Evolutionary conservation across 2,329 filamentous ascomycete genomes (phyloP).

Genomic region (Penicillium sp.): DNA sequence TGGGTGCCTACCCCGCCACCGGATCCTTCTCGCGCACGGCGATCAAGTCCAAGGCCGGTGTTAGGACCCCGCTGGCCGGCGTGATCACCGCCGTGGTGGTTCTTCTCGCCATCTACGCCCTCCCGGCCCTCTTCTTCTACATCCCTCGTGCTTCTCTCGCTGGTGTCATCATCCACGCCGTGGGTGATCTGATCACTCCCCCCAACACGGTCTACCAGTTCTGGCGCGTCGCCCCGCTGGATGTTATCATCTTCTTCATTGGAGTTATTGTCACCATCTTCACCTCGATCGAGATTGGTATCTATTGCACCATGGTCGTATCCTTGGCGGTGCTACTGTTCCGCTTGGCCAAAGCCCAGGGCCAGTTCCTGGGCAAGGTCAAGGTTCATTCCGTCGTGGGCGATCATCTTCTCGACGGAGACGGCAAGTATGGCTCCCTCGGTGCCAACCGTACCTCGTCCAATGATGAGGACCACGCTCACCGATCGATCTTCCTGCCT

Average conservation of each 20-base stretch:
- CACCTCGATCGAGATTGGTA: slow-evolving; percentile 79
- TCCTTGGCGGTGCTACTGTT: slow-evolving; percentile 75
- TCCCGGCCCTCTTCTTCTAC: slow-evolving; percentile 87
- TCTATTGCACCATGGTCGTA: slow-evolving; percentile 76
- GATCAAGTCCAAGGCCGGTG: slow-evolving; percentile 95
- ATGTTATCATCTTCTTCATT: slow-evolving; percentile 86
- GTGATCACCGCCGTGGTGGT: slow-evolving; percentile 82
- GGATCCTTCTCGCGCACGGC: slow-evolving; percentile 95
- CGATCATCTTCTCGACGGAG: slow-evolving; percentile 64
- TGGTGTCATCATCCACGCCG: slow-evolving; percentile 92
- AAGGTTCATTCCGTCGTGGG: slow-evolving; percentile 78
- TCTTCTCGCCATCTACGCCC: slow-evolving; percentile 79
- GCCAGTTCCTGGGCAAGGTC: slow-evolving; percentile 76
- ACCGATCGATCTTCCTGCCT: slow-evolving; percentile 79
- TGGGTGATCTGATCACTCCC: slow-evolving; percentile 83
- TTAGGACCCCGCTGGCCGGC: slow-evolving; percentile 83
- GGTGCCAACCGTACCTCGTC: slow-evolving; percentile 19
- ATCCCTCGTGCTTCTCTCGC: slow-evolving; percentile 76
- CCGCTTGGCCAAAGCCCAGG: slow-evolving; percentile 74
- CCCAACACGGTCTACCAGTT: slow-evolving; percentile 92
- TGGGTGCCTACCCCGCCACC: slow-evolving; percentile 86
- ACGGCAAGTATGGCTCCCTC: slow-evolving; percentile 57
- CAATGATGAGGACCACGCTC: slow-evolving; percentile 44
- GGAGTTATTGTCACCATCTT: slow-evolving; percentile 90
- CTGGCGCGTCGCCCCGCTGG: slow-evolving; percentile 85